Evolutionary conservation across 2,329 filamentous ascomycete species (phyloP).

Genomic region (Graphium sp.): DNA sequence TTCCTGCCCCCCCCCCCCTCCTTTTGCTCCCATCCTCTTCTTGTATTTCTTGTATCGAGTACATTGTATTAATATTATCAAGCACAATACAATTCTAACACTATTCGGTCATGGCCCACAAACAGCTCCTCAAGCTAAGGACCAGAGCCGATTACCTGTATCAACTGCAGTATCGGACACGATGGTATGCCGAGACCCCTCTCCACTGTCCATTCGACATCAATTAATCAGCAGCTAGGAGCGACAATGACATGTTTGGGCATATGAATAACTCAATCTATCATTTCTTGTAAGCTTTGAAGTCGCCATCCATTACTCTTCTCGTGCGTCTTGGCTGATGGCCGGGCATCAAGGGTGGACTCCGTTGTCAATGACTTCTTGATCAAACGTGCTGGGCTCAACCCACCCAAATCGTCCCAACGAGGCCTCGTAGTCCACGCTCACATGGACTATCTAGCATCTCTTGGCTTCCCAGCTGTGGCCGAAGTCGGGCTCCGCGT

Average conservation of each 20-base stretch:
- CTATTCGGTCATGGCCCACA: no score
- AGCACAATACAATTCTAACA: no score
- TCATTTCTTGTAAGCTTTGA: constrained; percentile 57
- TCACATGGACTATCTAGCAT: constrained; percentile 71
- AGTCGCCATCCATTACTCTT: constrained; percentile 2
- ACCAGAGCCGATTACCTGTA: constrained; percentile 66
- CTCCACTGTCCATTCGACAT: background rate
- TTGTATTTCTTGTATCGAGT: no score
- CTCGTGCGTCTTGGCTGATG: constrained; percentile 2
- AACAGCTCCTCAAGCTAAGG: no score
- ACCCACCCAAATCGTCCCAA: constrained; percentile 52
- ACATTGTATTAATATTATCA: no score
- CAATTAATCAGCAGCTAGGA: constrained; percentile 31
- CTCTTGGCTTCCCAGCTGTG: constrained; percentile 65
- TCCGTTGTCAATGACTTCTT: constrained; percentile 82
- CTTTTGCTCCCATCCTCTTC: no score
- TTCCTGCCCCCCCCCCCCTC: no score
- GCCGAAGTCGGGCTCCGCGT: constrained; percentile 72
- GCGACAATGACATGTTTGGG: constrained; percentile 87
- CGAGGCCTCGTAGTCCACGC: constrained; percentile 77
- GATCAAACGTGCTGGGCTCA: constrained; percentile 57
- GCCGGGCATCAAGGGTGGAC: constrained; percentile 64
- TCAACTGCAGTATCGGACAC: constrained; percentile 64
- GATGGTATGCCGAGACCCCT: constrained; percentile 44
- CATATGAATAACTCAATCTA: constrained; percentile 90